A percentile compares a stretch with the other conserved stretches of the same genome.
Conservation (phyloP, 1,284 basidiomycete genomes). For the Vanrija sp. region DNA sequence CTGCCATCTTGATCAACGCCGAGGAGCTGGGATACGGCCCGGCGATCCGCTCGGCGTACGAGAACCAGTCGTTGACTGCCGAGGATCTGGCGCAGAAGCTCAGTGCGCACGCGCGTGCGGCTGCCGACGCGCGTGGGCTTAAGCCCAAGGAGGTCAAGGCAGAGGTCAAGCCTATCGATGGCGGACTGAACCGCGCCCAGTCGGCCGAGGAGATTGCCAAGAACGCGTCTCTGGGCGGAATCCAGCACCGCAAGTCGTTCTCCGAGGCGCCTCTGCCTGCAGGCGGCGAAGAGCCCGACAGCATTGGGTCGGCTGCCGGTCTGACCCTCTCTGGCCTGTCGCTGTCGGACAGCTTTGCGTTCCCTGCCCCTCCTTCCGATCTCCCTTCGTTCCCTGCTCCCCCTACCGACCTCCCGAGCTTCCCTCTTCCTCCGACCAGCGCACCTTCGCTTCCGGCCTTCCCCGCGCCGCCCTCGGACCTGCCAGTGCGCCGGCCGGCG, state of each 20-base stretch:
- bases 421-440: background rate
- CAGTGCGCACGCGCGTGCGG: constrained; percentile 11
- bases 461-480: background rate
- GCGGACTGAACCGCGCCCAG: background rate
- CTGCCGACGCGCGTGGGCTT: constrained; percentile 2
- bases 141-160: background rate
- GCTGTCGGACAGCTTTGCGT: background rate
- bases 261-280: background rate
- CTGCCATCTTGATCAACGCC: constrained; percentile 30
- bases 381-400: constrained; percentile 3
- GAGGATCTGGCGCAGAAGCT: constrained; percentile 28
- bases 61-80: constrained; percentile 14
- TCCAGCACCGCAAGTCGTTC: background rate
- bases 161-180: background rate
- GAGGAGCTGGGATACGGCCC: constrained; percentile 27
- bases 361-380: constrained; percentile 16
- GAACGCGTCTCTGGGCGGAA: too few species aligned
- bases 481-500: background rate
- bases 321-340: constrained; percentile 2
- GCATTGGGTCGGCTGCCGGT: background rate
- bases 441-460: background rate
- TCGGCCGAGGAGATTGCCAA: background rate
- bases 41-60: constrained; percentile 25
- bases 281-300: background rate
- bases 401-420: background rate